phyloP scores from a whole-genome alignment of 2,329 filamentous ascomycete species.

The Hypocrella siamensis region DNA sequence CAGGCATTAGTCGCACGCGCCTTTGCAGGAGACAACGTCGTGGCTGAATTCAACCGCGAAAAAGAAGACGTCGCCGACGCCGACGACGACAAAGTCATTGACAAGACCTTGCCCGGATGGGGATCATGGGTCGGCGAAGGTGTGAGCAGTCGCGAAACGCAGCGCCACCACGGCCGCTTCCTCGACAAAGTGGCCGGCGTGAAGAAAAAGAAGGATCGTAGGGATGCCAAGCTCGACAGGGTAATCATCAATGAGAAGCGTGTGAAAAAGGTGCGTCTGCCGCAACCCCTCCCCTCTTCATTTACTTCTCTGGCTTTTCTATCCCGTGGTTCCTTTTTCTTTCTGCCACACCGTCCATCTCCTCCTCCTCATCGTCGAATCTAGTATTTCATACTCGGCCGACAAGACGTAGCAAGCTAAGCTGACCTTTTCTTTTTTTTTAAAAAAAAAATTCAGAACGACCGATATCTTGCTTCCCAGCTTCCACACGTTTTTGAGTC shows the following conservation, averaged over 20 bases:
- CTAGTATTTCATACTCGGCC: too few relatives aligned
- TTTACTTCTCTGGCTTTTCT: not conserved
- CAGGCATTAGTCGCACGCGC: conserved; percentile 61
- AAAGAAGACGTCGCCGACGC: conserved; percentile 57
- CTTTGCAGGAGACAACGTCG: conserved; percentile 80
- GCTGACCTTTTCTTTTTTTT: too few relatives aligned
- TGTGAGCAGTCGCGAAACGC: conserved; percentile 53
- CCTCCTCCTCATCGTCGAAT: too few relatives aligned
- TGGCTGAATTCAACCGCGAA: conserved; percentile 64
- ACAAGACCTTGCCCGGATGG: conserved; percentile 86
- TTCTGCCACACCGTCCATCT: too few relatives aligned
- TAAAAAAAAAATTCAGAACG: conserved; percentile 40
- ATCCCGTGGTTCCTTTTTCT: too few relatives aligned
- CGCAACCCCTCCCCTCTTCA: conserved; percentile 2
- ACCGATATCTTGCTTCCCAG: conserved; percentile 69
- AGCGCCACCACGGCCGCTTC: conserved; percentile 45
- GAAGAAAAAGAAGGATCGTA: conserved; percentile 58
- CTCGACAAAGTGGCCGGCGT: conserved; percentile 56
- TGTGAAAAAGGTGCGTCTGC: conserved; percentile 56
- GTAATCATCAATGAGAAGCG: conserved; percentile 91
- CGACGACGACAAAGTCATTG: conserved; percentile 70
- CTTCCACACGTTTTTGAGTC: conserved; percentile 87
- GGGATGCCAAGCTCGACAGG: conserved; percentile 65
- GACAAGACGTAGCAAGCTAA: too few relatives aligned
- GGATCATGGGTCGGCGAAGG: conserved; percentile 82